phyloP scores from a whole-genome alignment of 1,139 yeast species.

The Hanseniaspora sp. region DNA sequence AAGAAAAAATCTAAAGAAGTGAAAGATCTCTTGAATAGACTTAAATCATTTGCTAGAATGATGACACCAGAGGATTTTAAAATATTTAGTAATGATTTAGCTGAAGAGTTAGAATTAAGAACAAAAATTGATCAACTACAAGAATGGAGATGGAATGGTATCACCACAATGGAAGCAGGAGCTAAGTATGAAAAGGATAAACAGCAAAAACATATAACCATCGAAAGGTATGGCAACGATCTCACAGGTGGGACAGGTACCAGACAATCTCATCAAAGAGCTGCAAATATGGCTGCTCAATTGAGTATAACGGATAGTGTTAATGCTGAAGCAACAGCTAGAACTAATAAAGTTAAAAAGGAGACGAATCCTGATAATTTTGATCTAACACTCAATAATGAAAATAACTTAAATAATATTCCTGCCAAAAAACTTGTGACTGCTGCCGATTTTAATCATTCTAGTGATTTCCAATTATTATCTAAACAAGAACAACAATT shows the following conservation, averaged over 20 bases:
- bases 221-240: constrained; percentile 46
- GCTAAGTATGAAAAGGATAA: constrained; percentile 81
- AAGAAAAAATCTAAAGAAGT: constrained; percentile 83
- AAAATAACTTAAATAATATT: background rate
- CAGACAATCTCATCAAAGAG: constrained; percentile 18
- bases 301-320: constrained; percentile 1
- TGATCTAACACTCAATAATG: background rate
- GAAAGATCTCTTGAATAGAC: constrained; percentile 60
- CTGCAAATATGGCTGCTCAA: constrained; percentile 18
- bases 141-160: constrained; percentile 85
- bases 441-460: constrained; percentile 57
- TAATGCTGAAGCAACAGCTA: background rate
- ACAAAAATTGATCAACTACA: constrained; percentile 79
- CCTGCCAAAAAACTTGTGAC: constrained; percentile 31
- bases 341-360: background rate
- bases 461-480: constrained; percentile 71
- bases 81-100: constrained; percentile 56
- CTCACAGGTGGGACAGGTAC: constrained; percentile 19
- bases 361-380: background rate
- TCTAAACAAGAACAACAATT: constrained; percentile 77
- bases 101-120: constrained; percentile 69
- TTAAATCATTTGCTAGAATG: constrained; percentile 72
- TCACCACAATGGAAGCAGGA: constrained; percentile 75
- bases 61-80: constrained; percentile 75
- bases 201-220: constrained; percentile 45